Evolutionary conservation across 1,139 yeast genomes (phyloP), one percentile per base, ranked within the genome.

Genomic region (Diutina siamensis): DNA sequence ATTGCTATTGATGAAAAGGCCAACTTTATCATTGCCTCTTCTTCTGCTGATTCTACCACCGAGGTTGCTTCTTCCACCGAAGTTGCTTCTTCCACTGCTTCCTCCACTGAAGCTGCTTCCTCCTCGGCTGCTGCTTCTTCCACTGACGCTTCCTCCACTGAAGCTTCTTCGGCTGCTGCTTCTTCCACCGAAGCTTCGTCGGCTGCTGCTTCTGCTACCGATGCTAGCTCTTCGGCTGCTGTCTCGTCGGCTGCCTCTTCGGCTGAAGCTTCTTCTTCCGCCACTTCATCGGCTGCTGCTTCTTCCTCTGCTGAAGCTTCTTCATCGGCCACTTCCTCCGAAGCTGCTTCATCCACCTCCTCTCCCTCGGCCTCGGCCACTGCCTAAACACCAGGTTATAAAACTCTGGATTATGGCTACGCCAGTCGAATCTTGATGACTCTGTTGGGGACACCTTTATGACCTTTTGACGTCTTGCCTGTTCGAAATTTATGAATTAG

Each of bases 381-480:
- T 17, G 28, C 40, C 40, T 21, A 21, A 22, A 12, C 20, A 10
- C 28, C 28, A 18, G 38, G 38, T 35, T 35, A 18, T 18, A 12
- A 20, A 35, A 35, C 28, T 21, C 28, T 21, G 40, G 28, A 21
- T 12, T 5, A 10, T 19, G 18, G 15, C 15, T 21, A n/a, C 27
- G 40, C 40, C 40, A 21, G 40, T 22, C 22, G 40, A 13, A 4
- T 35, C 40, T 35, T 35, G 31, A 20, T 21, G 40, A 20, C 25
- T 35, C 40, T 13, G 40, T 35, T 35, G 40, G 40, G 40, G 22
- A 21, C 40, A n/a, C 40, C 20, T 20, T 35, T 20, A 35, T 21
- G 40, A 35, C 40, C 22, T 21, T 20, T 4, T n/a, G 18, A 7
- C 12, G 17, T 18, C 13, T 22, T n/a, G 22, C 40, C 40, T 35